Evolutionary conservation across 2,329 filamentous ascomycete species (phyloP).

Genomic region (Escovopsis sp.): DNA sequence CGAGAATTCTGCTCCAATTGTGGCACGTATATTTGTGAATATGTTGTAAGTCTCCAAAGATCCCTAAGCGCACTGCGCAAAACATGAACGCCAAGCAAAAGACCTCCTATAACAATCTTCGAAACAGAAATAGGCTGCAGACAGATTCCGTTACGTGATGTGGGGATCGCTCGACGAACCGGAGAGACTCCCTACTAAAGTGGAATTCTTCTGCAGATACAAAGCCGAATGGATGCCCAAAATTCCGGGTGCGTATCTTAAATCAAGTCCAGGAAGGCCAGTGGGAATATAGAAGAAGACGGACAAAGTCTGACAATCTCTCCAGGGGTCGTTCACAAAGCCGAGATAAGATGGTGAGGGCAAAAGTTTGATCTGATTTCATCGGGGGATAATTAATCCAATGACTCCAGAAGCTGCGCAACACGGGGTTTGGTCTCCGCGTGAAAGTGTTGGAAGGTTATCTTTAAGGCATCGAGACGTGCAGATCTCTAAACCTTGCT

Average conservation of each 20-base stretch:
- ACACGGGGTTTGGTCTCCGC: too few species aligned
- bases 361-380: too few species aligned
- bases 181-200: neutral
- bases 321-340: neutral
- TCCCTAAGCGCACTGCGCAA: too few species aligned
- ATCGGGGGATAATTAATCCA: too few species aligned
- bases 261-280: too few species aligned
- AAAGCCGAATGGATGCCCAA: neutral
- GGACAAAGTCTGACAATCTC: neutral
- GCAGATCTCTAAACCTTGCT: neutral
- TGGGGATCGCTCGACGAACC: neutral
- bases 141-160: neutral
- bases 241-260: neutral
- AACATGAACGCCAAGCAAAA: too few species aligned
- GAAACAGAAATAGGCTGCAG: neutral
- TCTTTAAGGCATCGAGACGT: neutral
- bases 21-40: neutral
- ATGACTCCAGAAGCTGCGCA: too few species aligned
- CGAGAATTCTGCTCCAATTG: neutral
- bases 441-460: neutral
- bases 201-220: neutral
- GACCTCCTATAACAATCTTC: too few species aligned
- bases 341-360: neutral
- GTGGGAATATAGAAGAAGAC: neutral
- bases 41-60: neutral